These are phyloP conservation scores for Annulohypoxylon nitens DNA, from an alignment of 495 filamentous ascomycete genomes.

Conservation along the genomic window DNA sequence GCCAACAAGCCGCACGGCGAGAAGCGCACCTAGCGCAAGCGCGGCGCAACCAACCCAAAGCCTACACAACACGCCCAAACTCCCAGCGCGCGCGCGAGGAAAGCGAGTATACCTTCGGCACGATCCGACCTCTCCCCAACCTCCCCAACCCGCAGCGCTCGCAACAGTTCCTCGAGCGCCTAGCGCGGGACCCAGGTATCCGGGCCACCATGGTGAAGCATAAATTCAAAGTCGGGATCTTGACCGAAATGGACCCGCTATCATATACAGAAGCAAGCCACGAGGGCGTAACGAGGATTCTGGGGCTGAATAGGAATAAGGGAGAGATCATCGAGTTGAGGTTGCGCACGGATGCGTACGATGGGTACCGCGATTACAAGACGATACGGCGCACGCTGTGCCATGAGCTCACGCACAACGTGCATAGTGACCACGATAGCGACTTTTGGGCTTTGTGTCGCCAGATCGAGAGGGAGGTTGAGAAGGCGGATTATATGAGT, in stretches of 20 bases:
- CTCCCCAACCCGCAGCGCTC: constrained; percentile 79
- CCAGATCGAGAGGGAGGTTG: constrained; percentile 90
- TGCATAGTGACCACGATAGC: constrained; percentile 83
- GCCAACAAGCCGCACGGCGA: constrained; percentile 56
- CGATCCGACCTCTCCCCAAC: constrained; percentile 79
- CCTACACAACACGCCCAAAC: constrained; percentile 34
- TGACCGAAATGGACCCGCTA: constrained; percentile 95
- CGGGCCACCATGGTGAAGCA: constrained; percentile 83
- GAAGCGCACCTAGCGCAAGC: constrained; percentile 54
- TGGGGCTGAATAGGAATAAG: constrained; percentile 88
- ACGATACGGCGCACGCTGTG: constrained; percentile 92
- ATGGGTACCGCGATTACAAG: constrained; percentile 92
- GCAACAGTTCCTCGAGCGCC: constrained; percentile 78
- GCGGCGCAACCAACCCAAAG: constrained; percentile 52
- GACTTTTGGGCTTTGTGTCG: constrained; percentile 89
- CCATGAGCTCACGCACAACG: constrained; percentile 95
- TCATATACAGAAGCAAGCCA: constrained; percentile 77
- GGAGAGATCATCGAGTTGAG: constrained; percentile 94
- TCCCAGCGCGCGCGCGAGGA: constrained; percentile 60
- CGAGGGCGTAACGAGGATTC: constrained; percentile 75
- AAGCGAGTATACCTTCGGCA: constrained; percentile 82
- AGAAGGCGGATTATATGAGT: constrained; percentile 77
- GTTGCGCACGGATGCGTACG: constrained; percentile 90
- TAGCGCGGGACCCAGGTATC: constrained; percentile 88
- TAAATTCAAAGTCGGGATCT: constrained; percentile 84